Percentiles rank a stretch among this genome's conserved stretches.
phyloP scores from a whole-genome alignment of 495 filamentous ascomycete genomes.

The Extremus antarcticus region DNA sequence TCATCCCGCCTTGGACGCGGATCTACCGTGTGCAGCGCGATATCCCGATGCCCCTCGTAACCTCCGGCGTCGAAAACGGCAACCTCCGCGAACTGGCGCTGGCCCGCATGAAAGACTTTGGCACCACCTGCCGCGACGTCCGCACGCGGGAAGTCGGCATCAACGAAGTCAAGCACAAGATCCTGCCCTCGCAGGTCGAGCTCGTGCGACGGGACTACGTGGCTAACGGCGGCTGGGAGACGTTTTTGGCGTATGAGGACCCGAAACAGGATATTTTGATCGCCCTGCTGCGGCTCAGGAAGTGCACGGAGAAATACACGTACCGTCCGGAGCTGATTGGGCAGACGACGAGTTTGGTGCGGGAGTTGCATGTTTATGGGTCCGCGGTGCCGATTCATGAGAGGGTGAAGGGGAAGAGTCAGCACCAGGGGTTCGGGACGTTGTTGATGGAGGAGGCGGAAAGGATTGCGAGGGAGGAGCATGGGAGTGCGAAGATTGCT shows the following conservation, averaged over 20 bases:
- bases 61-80: constrained; percentile 92
- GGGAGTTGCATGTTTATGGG: constrained; percentile 94
- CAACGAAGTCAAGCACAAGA: constrained; percentile 98
- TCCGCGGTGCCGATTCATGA: constrained; percentile 91
- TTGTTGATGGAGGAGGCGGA: constrained; percentile 97
- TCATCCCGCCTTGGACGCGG: constrained; percentile 93
- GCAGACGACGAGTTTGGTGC: constrained; percentile 82
- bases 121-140: constrained; percentile 94
- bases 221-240: constrained; percentile 96
- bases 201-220: constrained; percentile 90
- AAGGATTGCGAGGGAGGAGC: constrained; percentile 84
- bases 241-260: constrained; percentile 94
- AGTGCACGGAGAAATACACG: constrained; percentile 80
- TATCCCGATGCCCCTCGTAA: constrained; percentile 97
- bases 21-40: constrained; percentile 98
- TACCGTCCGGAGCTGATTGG: constrained; percentile 78
- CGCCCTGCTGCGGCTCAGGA: constrained; percentile 76
- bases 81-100: constrained; percentile 89
- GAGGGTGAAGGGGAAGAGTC: constrained; percentile 87
- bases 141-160: constrained; percentile 94
- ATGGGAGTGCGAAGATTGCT: constrained; percentile 83
- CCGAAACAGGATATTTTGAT: constrained; percentile 98
- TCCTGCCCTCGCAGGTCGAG: constrained; percentile 90
- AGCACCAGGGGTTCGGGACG: constrained; percentile 95
- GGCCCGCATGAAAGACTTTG: constrained; percentile 96